Base-by-base conservation (phyloP, 2,329 filamentous ascomycete species). In the Aspergillus novofumigatus region DNA sequence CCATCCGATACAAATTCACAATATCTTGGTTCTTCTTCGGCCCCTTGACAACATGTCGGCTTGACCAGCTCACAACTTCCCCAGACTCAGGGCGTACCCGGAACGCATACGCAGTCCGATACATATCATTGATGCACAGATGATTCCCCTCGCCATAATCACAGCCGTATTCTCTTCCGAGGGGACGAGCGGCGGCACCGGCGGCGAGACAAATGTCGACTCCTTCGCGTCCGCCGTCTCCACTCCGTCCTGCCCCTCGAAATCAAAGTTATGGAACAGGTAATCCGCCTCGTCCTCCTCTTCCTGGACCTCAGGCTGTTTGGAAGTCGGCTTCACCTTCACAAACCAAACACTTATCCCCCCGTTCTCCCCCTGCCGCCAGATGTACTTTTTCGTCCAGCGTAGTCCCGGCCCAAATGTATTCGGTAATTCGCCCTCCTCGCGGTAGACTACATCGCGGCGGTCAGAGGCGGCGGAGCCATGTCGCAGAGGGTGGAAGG, bases 1-100 rank as follows among this genome's bases (percentile, higher is more conserved):
- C 59, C 52, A 58, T 49, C 35, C 60, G 58, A 59, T 77, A 77
- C 17, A 69, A 53, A 65, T 77, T 79, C 50, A 77, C 66, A 60
- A 79, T 78, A 57, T 76, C 69, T 62, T 79, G 77, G 35, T 74
- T 69, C 64, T 79, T 79, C 66, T 73, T 77, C 44, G 77, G 77
- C 2, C 77, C 77, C 35, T 69, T 69, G 17, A 79, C 76, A 41
- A 78, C 72, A 70, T 79, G 77, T 7, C 72, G 68, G 65, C 75
- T 78, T 9, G 71, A 67, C 75, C 76, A 79, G 56, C 68, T 75
- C 23, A 75, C 42, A 54, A 76, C 68, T 53, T 72, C 65, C 6
- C 68, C 71, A 0, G 67, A 66, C 7, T 65, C 66, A 1, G 65
- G 57, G 3, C 59, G 56, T 25, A 78, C 61, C 10, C 72, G 67